Base-by-base conservation (phyloP, 176 grass and related monocot species). In the Eremochloa ophiuroides region DNA sequence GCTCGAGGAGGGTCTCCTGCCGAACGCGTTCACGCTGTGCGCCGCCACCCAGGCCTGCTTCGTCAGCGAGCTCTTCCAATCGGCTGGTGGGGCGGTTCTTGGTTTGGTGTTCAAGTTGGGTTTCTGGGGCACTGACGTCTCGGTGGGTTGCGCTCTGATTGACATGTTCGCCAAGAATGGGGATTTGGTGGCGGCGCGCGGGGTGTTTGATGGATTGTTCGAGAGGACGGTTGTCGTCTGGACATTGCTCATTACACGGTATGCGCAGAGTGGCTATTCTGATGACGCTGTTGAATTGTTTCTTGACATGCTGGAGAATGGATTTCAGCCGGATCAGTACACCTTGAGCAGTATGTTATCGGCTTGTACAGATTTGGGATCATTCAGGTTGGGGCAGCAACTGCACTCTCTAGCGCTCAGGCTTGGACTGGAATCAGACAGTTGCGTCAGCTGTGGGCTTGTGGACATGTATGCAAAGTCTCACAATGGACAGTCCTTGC, bases 381-480 rank as follows among this genome's bases (percentile, higher is more conserved):
- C 83, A 16, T 31, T 85, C 44, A 60, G 69, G 31, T 85, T 92
- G 78, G 95, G 92, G 44, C 88, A 73, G 53, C 92, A 94, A 46
- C 83, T 97, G 83, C 95, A 97, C 81, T 94, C 92, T 75, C 80
- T 92, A 55, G 92, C 69, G 7, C 30, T 91, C 55, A 87, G 81
- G 68, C 60, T 73, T 37, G 92, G 85, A 14, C 35, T 90, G 23
- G 58, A 71, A 74, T 90, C 89, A 51, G 92, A 97, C 73, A 65
- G n/a, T 23, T 94, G 80, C 48, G 90, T 97, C 22, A 91, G 89
- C n/a, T 94, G 85, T 85, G 85, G 85, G 14, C 92, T 94, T 62
- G 75, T 97, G 66, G 87, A 92, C 58, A 88, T 97, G 91, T 97
- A 97, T 13, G 67, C 89, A 44, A 97, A 97, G 79, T 87, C 80